Evolutionary conservation across 768 basidiomycete species (phyloP).

Genomic region (Suillus subaureus): DNA sequence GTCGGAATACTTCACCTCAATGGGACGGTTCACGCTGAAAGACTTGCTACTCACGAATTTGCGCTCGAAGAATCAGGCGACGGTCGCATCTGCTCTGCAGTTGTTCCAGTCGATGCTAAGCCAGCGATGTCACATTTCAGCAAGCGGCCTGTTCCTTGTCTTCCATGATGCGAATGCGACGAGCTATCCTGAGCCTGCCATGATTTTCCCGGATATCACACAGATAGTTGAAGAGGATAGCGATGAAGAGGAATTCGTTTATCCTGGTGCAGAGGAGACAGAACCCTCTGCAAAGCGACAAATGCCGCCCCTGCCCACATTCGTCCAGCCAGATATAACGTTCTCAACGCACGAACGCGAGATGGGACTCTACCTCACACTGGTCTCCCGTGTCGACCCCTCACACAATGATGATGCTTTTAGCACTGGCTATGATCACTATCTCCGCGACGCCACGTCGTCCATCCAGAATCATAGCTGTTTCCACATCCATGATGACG

Average conservation of each 20-base stretch:
- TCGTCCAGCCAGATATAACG: slow-evolving; percentile 69
- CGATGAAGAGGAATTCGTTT: slow-evolving; percentile 53
- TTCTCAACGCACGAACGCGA: slow-evolving; percentile 83
- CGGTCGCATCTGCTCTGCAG: slow-evolving; percentile 77
- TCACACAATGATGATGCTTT: slow-evolving; percentile 69
- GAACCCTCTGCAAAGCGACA: slow-evolving; percentile 13
- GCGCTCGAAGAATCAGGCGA: slow-evolving; percentile 61
- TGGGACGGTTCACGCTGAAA: slow-evolving; percentile 89
- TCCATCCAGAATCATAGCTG: slow-evolving; percentile 68
- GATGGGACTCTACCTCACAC: slow-evolving; percentile 75
- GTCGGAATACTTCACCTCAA: slow-evolving; percentile 83
- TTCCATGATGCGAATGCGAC: slow-evolving; percentile 74
- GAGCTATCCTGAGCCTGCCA: slow-evolving; percentile 64
- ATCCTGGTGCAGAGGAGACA: slow-evolving; percentile 36
- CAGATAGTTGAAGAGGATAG: slow-evolving; percentile 42
- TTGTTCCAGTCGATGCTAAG: slow-evolving; percentile 76
- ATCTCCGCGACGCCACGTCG: slow-evolving; percentile 73
- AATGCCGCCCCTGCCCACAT: slow-evolving; percentile 36
- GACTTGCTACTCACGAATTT: slow-evolving; percentile 85
- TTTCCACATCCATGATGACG: slow-evolving; percentile 50
- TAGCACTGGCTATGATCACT: slow-evolving; percentile 85
- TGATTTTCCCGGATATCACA: slow-evolving; percentile 30
- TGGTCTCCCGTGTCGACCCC: slow-evolving; percentile 79
- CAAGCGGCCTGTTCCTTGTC: slow-evolving; percentile 71
- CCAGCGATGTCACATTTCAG: slow-evolving; percentile 64